phyloP scores from a whole-genome alignment of 805 yeast species.

The Candida tibetensis region DNA sequence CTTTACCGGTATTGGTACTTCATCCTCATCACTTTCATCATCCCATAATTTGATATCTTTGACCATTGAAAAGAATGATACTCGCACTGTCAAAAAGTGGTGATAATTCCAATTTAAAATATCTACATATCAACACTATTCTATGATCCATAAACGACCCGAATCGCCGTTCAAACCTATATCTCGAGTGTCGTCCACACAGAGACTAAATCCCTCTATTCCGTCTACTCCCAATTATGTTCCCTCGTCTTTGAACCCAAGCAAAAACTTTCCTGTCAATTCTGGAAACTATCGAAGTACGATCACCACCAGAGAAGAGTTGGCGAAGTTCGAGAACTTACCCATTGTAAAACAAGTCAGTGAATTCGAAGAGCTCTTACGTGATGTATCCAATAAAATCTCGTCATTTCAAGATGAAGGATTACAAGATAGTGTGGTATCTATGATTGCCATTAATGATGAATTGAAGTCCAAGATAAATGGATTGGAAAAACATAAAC shows the following conservation, averaged over 20 bases:
- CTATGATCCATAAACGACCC: conserved; percentile 22
- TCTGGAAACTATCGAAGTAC: conserved; percentile 16
- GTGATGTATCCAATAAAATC: conserved; percentile 26
- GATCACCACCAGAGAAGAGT: conserved; percentile 21
- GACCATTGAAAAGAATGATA: background rate
- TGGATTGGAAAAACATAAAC: conserved; percentile 28
- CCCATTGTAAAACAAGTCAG: conserved; percentile 30
- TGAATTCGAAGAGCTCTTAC: conserved; percentile 29
- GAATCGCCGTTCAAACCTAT: conserved; percentile 32
- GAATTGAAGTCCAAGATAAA: conserved; percentile 22
- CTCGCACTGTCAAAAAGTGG: background rate
- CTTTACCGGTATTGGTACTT: background rate
- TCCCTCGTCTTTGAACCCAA: conserved; percentile 40
- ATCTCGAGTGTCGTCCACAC: conserved; percentile 35
- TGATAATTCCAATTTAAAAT: background rate
- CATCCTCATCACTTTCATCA: background rate
- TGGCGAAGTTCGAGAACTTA: conserved; percentile 28
- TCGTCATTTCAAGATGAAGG: conserved; percentile 34
- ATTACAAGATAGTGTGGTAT: conserved; percentile 21
- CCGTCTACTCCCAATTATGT: conserved; percentile 32
- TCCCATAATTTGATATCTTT: background rate
- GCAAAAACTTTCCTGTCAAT: conserved; percentile 26
- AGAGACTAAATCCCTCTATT: conserved; percentile 26
- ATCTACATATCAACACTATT: background rate
- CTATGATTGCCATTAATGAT: conserved; percentile 27